A percentile compares a stretch with the other conserved stretches of the same genome.
Evolutionary conservation across 75 land plant genomes (phyloP).

Genomic region (Pinus taeda): DNA sequence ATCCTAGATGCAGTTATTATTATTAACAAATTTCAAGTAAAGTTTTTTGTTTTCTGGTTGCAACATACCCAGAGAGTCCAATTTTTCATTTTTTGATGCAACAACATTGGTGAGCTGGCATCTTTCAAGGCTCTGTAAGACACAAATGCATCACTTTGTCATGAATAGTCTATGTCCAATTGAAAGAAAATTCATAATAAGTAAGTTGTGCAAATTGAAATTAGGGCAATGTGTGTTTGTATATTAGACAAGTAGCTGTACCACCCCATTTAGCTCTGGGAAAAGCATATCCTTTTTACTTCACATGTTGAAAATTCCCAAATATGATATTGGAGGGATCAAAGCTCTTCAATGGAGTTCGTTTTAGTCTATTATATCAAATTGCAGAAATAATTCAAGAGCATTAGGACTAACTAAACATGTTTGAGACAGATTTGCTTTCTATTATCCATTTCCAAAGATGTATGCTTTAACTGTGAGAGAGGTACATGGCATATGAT

Average conservation of each 20-base stretch:
- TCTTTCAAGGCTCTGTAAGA: slow-evolving; percentile 76
- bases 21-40: not conserved
- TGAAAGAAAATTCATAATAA: slow-evolving; percentile 4
- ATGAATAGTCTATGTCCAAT: not conserved
- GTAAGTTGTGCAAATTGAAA: not conserved
- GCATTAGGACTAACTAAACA: not conserved
- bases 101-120: slow-evolving; percentile 88
- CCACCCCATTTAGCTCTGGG: not conserved
- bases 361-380: not conserved
- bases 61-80: slow-evolving; percentile 53
- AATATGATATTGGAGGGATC: not conserved
- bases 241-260: not conserved
- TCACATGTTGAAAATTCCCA: not conserved
- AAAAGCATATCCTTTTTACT: not conserved
- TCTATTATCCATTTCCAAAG: not conserved
- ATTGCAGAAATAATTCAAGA: not conserved
- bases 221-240: not conserved
- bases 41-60: not conserved
- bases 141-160: not conserved
- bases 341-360: not conserved
- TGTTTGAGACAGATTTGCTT: not conserved
- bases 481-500: not conserved
- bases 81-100: slow-evolving; percentile 60
- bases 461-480: not conserved
- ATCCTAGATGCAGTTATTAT: not conserved